These are phyloP conservation scores for Pholiota microspora DNA, from an alignment of 768 basidiomycete genomes.

Conservation along the genomic window DNA sequence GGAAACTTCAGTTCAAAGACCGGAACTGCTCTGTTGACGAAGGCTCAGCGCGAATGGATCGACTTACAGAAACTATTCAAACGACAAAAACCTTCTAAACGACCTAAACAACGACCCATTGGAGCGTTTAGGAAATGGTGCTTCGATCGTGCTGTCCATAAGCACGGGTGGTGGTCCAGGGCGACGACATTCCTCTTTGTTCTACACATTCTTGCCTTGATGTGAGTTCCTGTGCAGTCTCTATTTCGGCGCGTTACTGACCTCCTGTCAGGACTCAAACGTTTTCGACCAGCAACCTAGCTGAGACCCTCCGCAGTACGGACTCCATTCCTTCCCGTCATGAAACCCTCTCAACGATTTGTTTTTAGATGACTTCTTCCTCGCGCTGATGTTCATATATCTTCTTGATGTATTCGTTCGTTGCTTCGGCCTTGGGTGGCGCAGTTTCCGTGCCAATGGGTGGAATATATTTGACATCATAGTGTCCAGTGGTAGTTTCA, in stretches of 20 bases:
- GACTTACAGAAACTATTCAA: constrained; percentile 87
- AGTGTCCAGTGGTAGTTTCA: constrained; percentile 77
- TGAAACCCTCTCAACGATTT: constrained; percentile 1
- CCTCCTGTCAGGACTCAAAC: constrained; percentile 68
- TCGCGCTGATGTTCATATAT: constrained; percentile 70
- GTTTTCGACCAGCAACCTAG: constrained; percentile 48
- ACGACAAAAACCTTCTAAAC: constrained; percentile 81
- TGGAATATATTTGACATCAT: constrained; percentile 93
- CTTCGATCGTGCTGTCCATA: constrained; percentile 84
- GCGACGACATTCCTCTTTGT: constrained; percentile 77
- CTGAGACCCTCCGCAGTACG: constrained; percentile 63
- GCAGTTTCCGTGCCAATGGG: constrained; percentile 82
- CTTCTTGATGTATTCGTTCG: constrained; percentile 75
- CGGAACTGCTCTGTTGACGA: constrained; percentile 82
- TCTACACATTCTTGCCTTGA: constrained; percentile 78
- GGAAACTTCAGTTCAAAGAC: constrained; percentile 88
- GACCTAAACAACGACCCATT: constrained; percentile 63
- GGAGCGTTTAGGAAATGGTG: constrained; percentile 75
- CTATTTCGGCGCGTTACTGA: constrained; percentile 2
- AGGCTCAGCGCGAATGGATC: constrained; percentile 91
- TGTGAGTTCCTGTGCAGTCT: constrained; percentile 46
- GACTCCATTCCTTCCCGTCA: background rate
- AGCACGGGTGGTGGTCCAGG: constrained; percentile 92
- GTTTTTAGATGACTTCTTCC: constrained; percentile 67
- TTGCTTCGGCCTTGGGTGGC: constrained; percentile 81